phyloP scores from a whole-genome alignment of 768 basidiomycete species.

The Coprinopsis strossmayeri region DNA sequence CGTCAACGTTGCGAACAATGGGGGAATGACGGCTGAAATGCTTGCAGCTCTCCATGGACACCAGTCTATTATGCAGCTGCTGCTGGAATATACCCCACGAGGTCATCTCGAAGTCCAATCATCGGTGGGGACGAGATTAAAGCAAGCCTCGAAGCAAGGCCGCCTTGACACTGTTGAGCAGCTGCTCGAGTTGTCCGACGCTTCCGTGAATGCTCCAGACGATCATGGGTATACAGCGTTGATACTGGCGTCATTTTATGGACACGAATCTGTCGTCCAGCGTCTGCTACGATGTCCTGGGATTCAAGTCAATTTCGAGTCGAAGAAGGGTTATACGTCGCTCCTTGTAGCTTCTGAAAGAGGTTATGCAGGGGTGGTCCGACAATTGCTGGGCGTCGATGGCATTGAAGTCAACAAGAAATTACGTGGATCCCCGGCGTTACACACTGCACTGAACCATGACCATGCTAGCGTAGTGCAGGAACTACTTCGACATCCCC shows the following conservation, averaged over 20 bases:
- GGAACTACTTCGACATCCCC: neutral
- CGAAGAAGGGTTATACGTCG: neutral
- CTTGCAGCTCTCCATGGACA: neutral
- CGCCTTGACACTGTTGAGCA: neutral
- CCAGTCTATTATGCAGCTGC: neutral
- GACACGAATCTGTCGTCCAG: neutral
- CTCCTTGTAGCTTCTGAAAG: neutral
- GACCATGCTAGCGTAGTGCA: neutral
- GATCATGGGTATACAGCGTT: neutral
- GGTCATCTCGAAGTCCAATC: neutral
- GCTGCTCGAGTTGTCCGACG: neutral
- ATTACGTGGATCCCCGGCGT: neutral
- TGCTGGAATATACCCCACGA: neutral
- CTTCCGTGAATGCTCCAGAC: neutral
- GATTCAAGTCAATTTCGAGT: neutral
- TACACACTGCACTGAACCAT: neutral
- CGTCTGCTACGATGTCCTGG: neutral
- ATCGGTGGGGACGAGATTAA: neutral
- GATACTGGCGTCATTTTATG: neutral
- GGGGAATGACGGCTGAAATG: neutral
- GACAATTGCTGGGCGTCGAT: neutral
- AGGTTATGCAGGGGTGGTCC: neutral
- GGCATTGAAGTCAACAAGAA: neutral
- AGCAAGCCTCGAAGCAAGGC: neutral
- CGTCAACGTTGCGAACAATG: neutral